Evolutionary conservation across 495 filamentous ascomycete genomes (phyloP), one percentile per base, ranked within the genome.

Genomic region (Cryomyces minteri): DNA sequence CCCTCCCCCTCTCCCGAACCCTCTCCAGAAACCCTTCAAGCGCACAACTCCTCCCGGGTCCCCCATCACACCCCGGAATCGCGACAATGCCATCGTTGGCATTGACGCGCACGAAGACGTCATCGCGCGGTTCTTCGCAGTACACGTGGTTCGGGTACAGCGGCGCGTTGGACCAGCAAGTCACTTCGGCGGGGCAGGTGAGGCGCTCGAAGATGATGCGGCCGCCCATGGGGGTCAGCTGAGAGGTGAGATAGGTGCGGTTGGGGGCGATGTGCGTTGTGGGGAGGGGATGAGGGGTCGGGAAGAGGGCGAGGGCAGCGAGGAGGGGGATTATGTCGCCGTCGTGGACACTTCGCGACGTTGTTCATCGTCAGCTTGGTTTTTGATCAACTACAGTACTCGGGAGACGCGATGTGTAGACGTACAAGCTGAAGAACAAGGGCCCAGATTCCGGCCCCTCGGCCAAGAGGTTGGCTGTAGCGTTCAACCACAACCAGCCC

Each of bases 401-500:
- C 39, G 33, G 28, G 36, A 25, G 31, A 32, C 11, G 8, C 33
- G n/a, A 43, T 11, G 6, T 2, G 6, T 37, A 43, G 25, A 62
- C 67, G 52, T 59, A 73, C 71, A 78, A 78, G 52, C 67, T 76
- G 44, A 76, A 69, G 51, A 71, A 78, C 28, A 75, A 47, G 6
- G 62, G 59, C 2, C 74, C 73, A 39, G 58, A 65, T 32, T 54
- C 47, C 4, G 69, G 67, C 0, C 74, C 74, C 33, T 63, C 47
- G 7, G 51, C 48, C 43, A 79, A 56, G 32, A 79, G 55, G 42
- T 62, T 57, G 10, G 65, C 57, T 2, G 73, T 77, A 10, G 74
- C 71, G 58, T 79, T 75, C 46, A 79, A 48, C 73, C 73, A 79
- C 11, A 79, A 58, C 68, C 67, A 76, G 6, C 74, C 74, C 70